phyloP scores from a whole-genome alignment of 192 early-diverging fungal genomes.

The Paraglomus brasilianum region DNA sequence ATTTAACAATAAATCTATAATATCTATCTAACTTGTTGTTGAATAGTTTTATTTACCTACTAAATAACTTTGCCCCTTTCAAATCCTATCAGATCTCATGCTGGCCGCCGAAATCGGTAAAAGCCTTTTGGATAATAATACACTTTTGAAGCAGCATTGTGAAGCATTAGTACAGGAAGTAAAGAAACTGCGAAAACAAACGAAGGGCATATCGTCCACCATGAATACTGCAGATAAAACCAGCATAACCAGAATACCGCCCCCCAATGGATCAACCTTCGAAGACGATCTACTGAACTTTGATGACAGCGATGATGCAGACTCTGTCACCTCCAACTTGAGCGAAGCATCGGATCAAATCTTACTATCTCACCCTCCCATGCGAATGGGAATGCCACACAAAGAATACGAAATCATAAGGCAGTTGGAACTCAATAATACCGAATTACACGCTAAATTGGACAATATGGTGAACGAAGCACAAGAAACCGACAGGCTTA shows the following conservation, averaged over 20 bases:
- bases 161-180: slow-evolving; percentile 34
- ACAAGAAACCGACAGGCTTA: slow-evolving; percentile 8
- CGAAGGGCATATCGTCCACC: background rate
- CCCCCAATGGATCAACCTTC: slow-evolving; percentile 16
- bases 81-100: slow-evolving; percentile 34
- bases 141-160: slow-evolving; percentile 41
- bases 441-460: slow-evolving; percentile 2
- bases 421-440: slow-evolving; percentile 12
- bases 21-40: too few relatives aligned
- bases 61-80: too few relatives aligned
- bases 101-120: slow-evolving; percentile 51
- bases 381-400: background rate
- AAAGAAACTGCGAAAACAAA: background rate
- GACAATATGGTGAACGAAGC: slow-evolving; percentile 1
- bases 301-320: slow-evolving; percentile 28
- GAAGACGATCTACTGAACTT: background rate
- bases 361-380: too few relatives aligned
- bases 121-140: slow-evolving; percentile 47
- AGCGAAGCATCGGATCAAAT: too few relatives aligned
- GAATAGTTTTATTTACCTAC: too few relatives aligned
- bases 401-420: slow-evolving; percentile 26
- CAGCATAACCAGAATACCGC: background rate
- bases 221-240: background rate
- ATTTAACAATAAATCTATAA: too few relatives aligned
- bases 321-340: background rate